A percentile compares a stretch with the other conserved stretches of the same genome.
Conservation (phyloP, 2,329 filamentous ascomycete species). For the Macrophomina phaseolina region DNA sequence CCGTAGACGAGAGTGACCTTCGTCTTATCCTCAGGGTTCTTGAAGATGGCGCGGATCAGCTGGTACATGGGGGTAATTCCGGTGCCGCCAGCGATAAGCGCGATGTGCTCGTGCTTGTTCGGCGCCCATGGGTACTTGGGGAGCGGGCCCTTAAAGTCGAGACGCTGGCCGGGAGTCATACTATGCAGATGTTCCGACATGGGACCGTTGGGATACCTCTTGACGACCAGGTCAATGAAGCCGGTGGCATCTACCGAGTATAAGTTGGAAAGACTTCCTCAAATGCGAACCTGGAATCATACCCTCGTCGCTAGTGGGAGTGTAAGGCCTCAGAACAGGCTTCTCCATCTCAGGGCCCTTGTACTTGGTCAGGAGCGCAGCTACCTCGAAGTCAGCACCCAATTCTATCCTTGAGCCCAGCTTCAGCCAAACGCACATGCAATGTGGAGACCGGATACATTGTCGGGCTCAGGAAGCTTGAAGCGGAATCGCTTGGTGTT, state of each 20-base stretch:
- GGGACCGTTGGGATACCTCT: slow-evolving; percentile 86
- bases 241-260: slow-evolving; percentile 68
- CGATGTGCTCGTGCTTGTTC: slow-evolving; percentile 94
- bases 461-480: slow-evolving; percentile 80
- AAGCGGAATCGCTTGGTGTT: slow-evolving; percentile 96
- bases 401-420: neutral
- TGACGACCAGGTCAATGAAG: slow-evolving; percentile 86
- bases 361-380: slow-evolving; percentile 88
- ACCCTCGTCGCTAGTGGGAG: slow-evolving; percentile 87
- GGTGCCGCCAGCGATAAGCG: slow-evolving; percentile 88
- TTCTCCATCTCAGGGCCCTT: slow-evolving; percentile 84
- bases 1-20: slow-evolving; percentile 96
- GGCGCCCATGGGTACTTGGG: slow-evolving; percentile 88
- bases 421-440: slow-evolving; percentile 62
- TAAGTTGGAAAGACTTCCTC: neutral
- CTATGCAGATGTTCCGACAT: slow-evolving; percentile 91
- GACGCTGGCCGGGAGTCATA: slow-evolving; percentile 78
- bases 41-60: slow-evolving; percentile 88
- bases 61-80: slow-evolving; percentile 99
- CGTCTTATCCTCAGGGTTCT: slow-evolving; percentile 94
- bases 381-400: slow-evolving; percentile 40
- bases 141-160: slow-evolving; percentile 94
- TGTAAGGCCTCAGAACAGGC: slow-evolving; percentile 89
- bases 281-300: slow-evolving; percentile 36
- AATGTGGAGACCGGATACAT: slow-evolving; percentile 80